Conservation (phyloP, 2,329 filamentous ascomycete genomes). For the Alternaria hordeiaustralica region DNA sequence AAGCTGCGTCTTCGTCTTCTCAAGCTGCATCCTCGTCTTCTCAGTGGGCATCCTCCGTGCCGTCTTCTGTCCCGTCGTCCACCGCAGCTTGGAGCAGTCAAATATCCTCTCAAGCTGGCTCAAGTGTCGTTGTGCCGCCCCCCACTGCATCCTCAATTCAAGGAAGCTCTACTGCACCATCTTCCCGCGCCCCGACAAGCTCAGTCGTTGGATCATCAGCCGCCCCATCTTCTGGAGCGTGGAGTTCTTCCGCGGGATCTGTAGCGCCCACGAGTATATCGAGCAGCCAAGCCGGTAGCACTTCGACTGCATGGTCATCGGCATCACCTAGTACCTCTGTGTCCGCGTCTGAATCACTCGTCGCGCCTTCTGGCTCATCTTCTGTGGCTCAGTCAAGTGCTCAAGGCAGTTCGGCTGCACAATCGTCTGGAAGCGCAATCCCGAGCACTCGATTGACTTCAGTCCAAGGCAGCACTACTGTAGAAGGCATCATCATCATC, state of each 20-base stretch:
- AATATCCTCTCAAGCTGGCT: background rate
- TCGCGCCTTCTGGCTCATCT: background rate
- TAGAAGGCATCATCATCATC: background rate
- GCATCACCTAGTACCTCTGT: background rate
- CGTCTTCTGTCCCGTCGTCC: background rate
- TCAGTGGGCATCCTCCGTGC: background rate
- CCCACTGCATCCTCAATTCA: background rate
- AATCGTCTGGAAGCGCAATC: background rate
- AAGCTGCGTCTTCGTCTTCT: background rate
- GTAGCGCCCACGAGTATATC: background rate
- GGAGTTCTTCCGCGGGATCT: background rate
- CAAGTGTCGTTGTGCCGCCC: background rate
- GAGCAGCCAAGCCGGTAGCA: background rate
- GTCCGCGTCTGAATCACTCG: background rate
- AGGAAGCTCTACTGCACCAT: background rate
- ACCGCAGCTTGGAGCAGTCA: background rate
- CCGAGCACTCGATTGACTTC: background rate
- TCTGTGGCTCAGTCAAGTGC: background rate
- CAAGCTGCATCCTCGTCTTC: background rate
- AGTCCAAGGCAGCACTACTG: background rate
- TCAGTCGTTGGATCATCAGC: background rate
- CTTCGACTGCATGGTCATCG: background rate
- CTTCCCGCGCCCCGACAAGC: background rate
- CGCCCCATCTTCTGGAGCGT: background rate
- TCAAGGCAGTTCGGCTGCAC: background rate